These are phyloP conservation scores for Neofusicoccum cordaticola DNA, from an alignment of 2,329 filamentous ascomycete species.

Conservation along the genomic window DNA sequence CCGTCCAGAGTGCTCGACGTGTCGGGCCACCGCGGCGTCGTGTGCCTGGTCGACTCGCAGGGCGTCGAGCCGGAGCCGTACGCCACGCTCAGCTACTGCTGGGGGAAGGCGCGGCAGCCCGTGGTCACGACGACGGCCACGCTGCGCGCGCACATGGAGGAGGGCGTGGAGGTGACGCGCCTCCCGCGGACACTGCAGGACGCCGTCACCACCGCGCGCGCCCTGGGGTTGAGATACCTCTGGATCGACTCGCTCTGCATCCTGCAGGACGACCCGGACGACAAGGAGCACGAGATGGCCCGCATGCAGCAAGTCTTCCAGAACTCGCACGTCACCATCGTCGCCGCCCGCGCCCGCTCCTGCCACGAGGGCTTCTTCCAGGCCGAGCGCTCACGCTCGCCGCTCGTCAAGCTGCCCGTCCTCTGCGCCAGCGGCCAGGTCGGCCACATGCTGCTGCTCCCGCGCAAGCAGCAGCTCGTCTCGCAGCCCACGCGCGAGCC, in stretches of 20 bases:
- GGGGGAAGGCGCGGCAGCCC: not conserved
- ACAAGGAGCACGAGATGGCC: constrained; percentile 13
- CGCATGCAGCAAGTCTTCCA: constrained; percentile 10
- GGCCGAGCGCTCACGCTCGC: not conserved
- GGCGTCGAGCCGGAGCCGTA: not conserved
- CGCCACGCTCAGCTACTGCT: constrained; percentile 11
- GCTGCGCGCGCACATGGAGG: not conserved
- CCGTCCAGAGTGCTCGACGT: constrained; percentile 12
- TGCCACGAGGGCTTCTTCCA: constrained; percentile 6
- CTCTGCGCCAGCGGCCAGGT: not conserved
- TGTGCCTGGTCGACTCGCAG: not conserved
- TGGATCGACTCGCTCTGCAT: constrained; percentile 19
- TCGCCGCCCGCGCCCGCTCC: not conserved
- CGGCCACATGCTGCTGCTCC: not conserved
- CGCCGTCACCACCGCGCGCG: constrained; percentile 7
- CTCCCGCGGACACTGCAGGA: constrained; percentile 17
- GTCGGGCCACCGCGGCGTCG: not conserved
- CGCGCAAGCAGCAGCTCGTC: not conserved
- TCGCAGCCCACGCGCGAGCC: not conserved
- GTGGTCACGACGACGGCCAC: not conserved
- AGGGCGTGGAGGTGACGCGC: not conserved
- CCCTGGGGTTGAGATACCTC: constrained; percentile 14
- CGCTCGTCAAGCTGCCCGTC: not conserved
- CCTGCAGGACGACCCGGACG: constrained; percentile 9
- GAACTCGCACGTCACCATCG: constrained; percentile 11